Conservation (phyloP, 768 basidiomycete species). For the Psilocybe cyanescens region DNA sequence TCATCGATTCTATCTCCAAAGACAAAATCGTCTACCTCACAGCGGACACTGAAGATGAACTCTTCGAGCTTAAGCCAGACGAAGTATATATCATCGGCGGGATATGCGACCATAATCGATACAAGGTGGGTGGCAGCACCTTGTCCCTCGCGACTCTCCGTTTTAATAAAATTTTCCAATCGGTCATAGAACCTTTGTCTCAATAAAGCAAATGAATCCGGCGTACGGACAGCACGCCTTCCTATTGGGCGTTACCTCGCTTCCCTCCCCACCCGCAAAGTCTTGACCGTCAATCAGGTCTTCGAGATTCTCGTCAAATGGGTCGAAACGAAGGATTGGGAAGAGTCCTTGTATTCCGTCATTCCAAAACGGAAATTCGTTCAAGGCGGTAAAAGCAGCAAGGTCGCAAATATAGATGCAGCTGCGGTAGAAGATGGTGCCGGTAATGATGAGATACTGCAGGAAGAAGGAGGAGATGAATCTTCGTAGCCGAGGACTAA, state of each 20-base stretch:
- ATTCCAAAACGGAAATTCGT: slow-evolving; percentile 93
- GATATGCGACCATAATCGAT: slow-evolving; percentile 94
- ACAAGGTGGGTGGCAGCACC: slow-evolving; percentile 62
- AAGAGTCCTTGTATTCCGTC: slow-evolving; percentile 82
- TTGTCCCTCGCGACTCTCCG: slow-evolving; percentile 1
- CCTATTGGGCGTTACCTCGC: slow-evolving; percentile 94
- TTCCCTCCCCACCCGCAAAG: slow-evolving; percentile 87
- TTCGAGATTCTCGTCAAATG: slow-evolving; percentile 92
- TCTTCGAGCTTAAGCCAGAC: slow-evolving; percentile 79
- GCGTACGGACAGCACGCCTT: slow-evolving; percentile 84
- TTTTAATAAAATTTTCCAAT: slow-evolving; percentile 24
- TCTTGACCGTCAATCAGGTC: slow-evolving; percentile 96
- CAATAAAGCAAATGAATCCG: slow-evolving; percentile 77
- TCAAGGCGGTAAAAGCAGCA: slow-evolving; percentile 37
- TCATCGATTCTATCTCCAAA: slow-evolving; percentile 29
- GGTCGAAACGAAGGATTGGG: slow-evolving; percentile 88
- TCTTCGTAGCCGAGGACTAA: neutral
- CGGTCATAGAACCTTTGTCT: slow-evolving; percentile 78
- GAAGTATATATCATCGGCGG: slow-evolving; percentile 96
- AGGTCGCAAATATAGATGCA: slow-evolving; percentile 22
- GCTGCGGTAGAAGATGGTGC: slow-evolving; percentile 24
- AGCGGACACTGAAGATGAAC: slow-evolving; percentile 88
- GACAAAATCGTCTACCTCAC: slow-evolving; percentile 86
- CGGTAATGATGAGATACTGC: slow-evolving; percentile 14
- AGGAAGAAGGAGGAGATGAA: slow-evolving; percentile 11